A percentile compares a stretch with the other conserved stretches of the same genome.
These are phyloP conservation scores for Acanthamoeba castellanii DNA, from an alignment of 208 protist genomes.

Conservation along the genomic window DNA sequence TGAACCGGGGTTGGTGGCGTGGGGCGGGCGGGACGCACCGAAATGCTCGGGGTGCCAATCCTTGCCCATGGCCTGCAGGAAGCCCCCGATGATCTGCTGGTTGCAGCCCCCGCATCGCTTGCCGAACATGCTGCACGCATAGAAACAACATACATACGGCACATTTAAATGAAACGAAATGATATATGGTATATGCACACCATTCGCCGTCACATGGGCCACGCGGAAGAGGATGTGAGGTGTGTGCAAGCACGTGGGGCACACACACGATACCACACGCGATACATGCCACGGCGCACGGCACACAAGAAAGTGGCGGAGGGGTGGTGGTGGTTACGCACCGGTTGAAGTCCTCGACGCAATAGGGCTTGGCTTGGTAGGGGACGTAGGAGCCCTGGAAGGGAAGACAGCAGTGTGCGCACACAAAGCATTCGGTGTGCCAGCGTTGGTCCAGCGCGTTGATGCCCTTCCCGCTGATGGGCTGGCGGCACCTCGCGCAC, in stretches of 20 bases:
- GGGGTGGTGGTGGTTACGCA: neutral
- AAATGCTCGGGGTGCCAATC: conserved; percentile 62
- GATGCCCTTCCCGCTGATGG: conserved; percentile 67
- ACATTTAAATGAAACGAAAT: no score
- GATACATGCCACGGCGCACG: neutral
- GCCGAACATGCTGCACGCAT: neutral
- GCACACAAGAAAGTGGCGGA: neutral
- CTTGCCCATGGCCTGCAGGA: conserved; percentile 49
- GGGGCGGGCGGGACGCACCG: no score
- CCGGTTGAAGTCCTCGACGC: conserved; percentile 40
- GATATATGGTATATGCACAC: no score
- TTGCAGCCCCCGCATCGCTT: conserved; percentile 40
- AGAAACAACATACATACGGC: no score
- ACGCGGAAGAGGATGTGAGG: no score
- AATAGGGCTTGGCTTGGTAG: conserved; percentile 34
- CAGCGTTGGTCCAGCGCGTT: conserved; percentile 47
- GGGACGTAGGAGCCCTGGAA: conserved; percentile 63
- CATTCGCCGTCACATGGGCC: no score
- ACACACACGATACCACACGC: no score
- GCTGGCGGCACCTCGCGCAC: conserved; percentile 41
- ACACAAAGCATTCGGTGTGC: conserved; percentile 65
- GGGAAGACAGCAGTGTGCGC: conserved; percentile 33
- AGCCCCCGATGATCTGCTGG: conserved; percentile 24
- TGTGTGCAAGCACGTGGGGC: no score
- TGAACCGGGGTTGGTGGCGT: no score